phyloP scores from a whole-genome alignment of 441 rosid species.

The Jatropha multifida region DNA sequence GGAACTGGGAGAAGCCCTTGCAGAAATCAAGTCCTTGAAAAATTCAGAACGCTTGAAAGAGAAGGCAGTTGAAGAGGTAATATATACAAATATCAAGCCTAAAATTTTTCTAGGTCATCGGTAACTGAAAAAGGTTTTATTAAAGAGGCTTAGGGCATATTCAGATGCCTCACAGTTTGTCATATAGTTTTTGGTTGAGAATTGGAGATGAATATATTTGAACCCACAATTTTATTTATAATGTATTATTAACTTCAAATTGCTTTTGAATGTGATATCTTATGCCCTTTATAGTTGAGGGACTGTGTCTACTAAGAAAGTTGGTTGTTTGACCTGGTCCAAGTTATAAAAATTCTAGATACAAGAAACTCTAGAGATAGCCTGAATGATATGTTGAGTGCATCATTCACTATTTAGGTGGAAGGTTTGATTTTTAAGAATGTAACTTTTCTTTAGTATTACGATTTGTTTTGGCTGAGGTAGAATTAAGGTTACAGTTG shows the following conservation, averaged over 20 bases:
- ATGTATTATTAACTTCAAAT: too few species aligned
- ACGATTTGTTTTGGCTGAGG: not conserved
- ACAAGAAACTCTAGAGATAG: not conserved
- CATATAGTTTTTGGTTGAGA: too few species aligned
- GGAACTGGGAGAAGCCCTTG: constrained; percentile 75
- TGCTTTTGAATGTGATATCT: too few species aligned
- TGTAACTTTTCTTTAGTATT: not conserved
- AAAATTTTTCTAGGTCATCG: not conserved
- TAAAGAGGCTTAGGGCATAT: too few species aligned
- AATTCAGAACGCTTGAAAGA: constrained; percentile 71
- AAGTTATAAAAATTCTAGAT: too few species aligned
- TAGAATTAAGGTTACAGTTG: not conserved
- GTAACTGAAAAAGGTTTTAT: too few species aligned
- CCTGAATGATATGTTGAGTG: not conserved
- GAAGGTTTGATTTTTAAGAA: not conserved
- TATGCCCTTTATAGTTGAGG: too few species aligned
- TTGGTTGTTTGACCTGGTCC: too few species aligned
- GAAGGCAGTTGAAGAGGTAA: constrained; percentile 90
- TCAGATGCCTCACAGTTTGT: too few species aligned
- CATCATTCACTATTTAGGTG: not conserved
- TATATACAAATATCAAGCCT: not conserved
- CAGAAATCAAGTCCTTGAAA: constrained; percentile 82
- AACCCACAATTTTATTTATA: too few species aligned
- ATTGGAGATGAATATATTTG: too few species aligned
- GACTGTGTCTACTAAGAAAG: too few species aligned